These are phyloP conservation scores for Camellia granthamiana DNA, from an alignment of 148 eudicot genomes.

Conservation along the genomic window DNA sequence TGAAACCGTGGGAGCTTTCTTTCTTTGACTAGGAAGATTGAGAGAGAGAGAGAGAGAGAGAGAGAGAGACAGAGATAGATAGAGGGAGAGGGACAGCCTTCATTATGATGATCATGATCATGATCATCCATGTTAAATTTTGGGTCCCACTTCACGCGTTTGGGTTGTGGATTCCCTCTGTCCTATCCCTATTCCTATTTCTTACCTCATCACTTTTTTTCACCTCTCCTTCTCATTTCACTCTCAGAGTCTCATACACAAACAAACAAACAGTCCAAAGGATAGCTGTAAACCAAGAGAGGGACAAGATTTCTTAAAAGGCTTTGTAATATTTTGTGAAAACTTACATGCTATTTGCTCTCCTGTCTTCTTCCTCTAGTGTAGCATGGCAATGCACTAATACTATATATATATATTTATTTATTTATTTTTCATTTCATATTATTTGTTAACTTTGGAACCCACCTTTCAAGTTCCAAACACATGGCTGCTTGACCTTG, in stretches of 20 bases:
- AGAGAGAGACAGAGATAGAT: too few species aligned
- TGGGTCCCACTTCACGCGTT: conserved; percentile 14
- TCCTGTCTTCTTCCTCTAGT: background rate
- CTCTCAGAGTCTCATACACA: background rate
- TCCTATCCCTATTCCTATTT: background rate
- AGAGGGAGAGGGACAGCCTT: too few species aligned
- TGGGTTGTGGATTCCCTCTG: background rate
- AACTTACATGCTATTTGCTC: background rate
- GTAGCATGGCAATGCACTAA: background rate
- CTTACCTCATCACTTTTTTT: background rate
- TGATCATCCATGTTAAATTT: background rate
- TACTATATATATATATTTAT: too few species aligned
- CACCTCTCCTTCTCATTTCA: too few species aligned
- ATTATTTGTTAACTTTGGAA: background rate
- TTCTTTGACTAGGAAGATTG: too few species aligned
- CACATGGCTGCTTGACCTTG: conserved; percentile 10
- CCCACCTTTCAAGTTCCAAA: background rate
- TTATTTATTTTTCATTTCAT: too few species aligned
- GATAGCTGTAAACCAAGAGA: conserved; percentile 16
- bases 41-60: too few species aligned
- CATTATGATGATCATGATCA: too few species aligned
- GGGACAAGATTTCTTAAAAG: background rate
- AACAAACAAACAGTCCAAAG: background rate
- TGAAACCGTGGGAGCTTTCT: too few species aligned
- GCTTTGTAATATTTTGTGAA: background rate